Evolutionary conservation across 306 rosid genomes (phyloP), one percentile per base, ranked within the genome.

Genomic region (Corylus americana): DNA sequence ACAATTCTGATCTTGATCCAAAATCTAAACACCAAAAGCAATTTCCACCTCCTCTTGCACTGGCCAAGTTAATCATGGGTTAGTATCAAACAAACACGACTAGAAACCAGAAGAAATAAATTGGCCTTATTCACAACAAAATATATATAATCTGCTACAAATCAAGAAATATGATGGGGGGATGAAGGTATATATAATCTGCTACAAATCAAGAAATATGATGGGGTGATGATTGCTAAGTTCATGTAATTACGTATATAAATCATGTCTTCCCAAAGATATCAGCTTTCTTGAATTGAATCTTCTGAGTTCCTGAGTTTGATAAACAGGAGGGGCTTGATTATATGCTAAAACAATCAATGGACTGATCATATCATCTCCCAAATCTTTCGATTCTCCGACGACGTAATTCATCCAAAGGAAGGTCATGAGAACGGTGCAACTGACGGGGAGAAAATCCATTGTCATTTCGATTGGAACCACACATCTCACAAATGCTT

Each of bases 401-500:
- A 11, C 73, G 89, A 1, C 97, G 91, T 67, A 94, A 20, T 70
- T 94, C 94, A 13, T 94, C 93, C 74, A 81, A 35, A 54, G 93
- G 14, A 78, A 77, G 89, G 18, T 77, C 80, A 66, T 55, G 67
- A 2, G 86, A 74, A 50, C 44, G 69, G 20, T 17, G 73, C 25
- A 22, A 51, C 13, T 16, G 81, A 55, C 3, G 71, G 35, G 89
- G 78, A 29, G 83, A 53, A 10, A 81, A 27, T n/a, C 77, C 77
- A 71, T 10, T 66, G 29, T 37, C 84, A 70, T 48, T 81, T 83
- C 92, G 80, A 49, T 55, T 59, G 0, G 90, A 84, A 22, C 89
- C 92, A 81, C 98, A 94, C 93, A 92, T 87, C 81, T 92, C 98
- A 77, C 98, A 94, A 57, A 62, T 82, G 59, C 80, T 82, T 71